Evolutionary conservation across 2,329 filamentous ascomycete genomes (phyloP), one percentile per base, ranked within the genome.

Genomic region (Phoma sp.): DNA sequence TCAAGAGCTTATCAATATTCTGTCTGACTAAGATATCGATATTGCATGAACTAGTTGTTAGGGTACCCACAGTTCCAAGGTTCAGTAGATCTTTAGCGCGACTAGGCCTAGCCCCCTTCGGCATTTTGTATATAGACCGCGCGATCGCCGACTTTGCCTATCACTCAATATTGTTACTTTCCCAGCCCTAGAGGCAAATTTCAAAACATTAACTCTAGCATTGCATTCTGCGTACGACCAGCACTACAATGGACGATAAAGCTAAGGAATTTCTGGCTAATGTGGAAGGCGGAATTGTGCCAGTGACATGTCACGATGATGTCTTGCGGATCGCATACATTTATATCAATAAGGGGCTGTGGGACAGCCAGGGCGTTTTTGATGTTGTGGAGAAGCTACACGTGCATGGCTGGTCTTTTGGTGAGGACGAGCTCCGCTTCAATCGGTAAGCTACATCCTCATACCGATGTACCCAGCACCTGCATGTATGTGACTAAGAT

Each of bases 241-340:
- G 51, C 45, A 55, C 51, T 55, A 49, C 32, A 55, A 55, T 51
- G 52, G 52, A 50, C 52, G 44, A 43, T 55, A 33, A 50, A 50
- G 52, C 52, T 31, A 13, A 12, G 45, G 40, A 55, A 45, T 55
- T 55, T 41, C 39, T 55, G 45, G 52, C 52, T 39, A 51, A 50
- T 55, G 45, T 55, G 45, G 40, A 55, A 45, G 39, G 52, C 52
- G 52, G 52, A 50, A 45, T 50, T 39, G 45, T 55, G 45, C 52
- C 52, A 55, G 52, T 55, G 45, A 51, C 52, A 38, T 50, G 52
- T 55, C 52, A 55, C 40, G 40, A 55, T 51, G 45, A 55, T 50
- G 52, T 55, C 45, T 55, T 55, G 52, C 52, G 52, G 52, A 44
- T 55, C 45, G 52, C 52, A 55, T 55, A 55, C 52, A 55, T 55